Percentiles rank a stretch among this genome's conserved stretches.
phyloP scores from a whole-genome alignment of 257 asterid genomes.

The Craterostigma plantagineum region DNA sequence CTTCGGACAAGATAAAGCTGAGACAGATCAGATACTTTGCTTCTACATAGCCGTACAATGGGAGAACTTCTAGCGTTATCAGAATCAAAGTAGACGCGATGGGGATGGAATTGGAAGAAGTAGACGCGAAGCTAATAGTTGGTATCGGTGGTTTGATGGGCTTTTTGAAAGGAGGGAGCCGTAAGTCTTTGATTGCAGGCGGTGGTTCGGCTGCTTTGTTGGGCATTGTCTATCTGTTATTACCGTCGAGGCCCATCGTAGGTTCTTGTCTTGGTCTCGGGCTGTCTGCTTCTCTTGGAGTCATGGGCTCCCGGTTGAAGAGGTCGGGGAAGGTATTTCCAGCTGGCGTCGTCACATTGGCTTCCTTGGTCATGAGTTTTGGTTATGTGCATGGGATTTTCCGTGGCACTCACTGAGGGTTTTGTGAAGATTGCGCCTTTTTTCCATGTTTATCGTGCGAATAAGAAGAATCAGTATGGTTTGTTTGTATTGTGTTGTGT shows the following conservation, averaged over 20 bases:
- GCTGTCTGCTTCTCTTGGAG: slow-evolving; percentile 23
- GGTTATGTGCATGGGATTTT: slow-evolving; percentile 82
- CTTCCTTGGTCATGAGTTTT: slow-evolving; percentile 62
- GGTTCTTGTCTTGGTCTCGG: slow-evolving; percentile 67
- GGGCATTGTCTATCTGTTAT: slow-evolving; percentile 31
- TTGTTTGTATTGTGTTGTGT: too few species aligned
- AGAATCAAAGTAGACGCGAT: too few species aligned
- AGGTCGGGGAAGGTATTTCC: slow-evolving; percentile 79
- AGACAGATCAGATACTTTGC: not conserved
- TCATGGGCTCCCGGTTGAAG: slow-evolving; percentile 80
- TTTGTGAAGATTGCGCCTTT: too few species aligned
- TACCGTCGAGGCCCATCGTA: slow-evolving; percentile 53
- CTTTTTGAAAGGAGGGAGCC: slow-evolving; percentile 81
- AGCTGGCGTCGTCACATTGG: slow-evolving; percentile 60
- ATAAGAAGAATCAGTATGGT: too few species aligned
- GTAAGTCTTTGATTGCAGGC: slow-evolving; percentile 56
- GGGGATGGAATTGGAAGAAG: too few species aligned
- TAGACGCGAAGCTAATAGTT: slow-evolving; percentile 58
- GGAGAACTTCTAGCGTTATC: slow-evolving; percentile 45
- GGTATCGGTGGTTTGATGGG: slow-evolving; percentile 88
- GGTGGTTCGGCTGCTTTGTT: slow-evolving; percentile 45
- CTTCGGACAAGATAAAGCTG: not conserved
- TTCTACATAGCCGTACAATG: slow-evolving; percentile 28
- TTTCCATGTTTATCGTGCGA: too few species aligned
- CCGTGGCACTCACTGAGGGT: slow-evolving; percentile 37